phyloP scores from a whole-genome alignment of 108 stramenopile species.

The Cyclotella choctawhatcheeana region DNA sequence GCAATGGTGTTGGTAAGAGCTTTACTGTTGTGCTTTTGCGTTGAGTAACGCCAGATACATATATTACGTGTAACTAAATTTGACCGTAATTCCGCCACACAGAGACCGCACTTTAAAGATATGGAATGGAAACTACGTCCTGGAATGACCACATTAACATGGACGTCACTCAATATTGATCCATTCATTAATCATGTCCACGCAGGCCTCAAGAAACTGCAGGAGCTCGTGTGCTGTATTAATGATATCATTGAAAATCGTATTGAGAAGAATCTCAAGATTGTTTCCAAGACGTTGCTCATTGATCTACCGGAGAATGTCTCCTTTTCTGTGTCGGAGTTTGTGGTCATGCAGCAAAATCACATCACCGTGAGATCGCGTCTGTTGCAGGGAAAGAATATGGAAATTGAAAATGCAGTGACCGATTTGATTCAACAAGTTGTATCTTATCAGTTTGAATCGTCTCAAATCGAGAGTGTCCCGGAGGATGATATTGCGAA shows the following conservation, averaged over 20 bases:
- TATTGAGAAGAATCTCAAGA: constrained; percentile 91
- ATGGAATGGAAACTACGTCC: constrained; percentile 93
- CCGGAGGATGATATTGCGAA: constrained; percentile 72
- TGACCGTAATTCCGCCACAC: neutral
- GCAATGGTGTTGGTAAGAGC: constrained; percentile 65
- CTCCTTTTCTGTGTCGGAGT: constrained; percentile 90
- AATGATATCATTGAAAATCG: constrained; percentile 94
- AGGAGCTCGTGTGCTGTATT: constrained; percentile 86
- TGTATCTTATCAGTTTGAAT: constrained; percentile 73
- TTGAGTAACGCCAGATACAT: too few relatives aligned
- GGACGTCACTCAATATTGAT: constrained; percentile 96
- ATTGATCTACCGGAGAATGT: constrained; percentile 86
- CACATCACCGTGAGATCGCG: constrained; percentile 69
- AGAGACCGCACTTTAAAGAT: constrained; percentile 87
- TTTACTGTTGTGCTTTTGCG: neutral
- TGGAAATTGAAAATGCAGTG: constrained; percentile 90
- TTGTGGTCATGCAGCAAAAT: constrained; percentile 84
- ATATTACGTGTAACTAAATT: neutral
- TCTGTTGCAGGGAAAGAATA: constrained; percentile 88
- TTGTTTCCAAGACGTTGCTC: constrained; percentile 82
- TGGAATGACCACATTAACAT: constrained; percentile 93
- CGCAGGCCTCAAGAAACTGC: constrained; percentile 75
- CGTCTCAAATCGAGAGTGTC: constrained; percentile 56
- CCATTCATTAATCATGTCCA: constrained; percentile 83
- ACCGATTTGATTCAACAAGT: constrained; percentile 83